These are phyloP conservation scores for Helotiales sp. DNA, from an alignment of 2,329 filamentous ascomycete genomes.

Conservation along the genomic window DNA sequence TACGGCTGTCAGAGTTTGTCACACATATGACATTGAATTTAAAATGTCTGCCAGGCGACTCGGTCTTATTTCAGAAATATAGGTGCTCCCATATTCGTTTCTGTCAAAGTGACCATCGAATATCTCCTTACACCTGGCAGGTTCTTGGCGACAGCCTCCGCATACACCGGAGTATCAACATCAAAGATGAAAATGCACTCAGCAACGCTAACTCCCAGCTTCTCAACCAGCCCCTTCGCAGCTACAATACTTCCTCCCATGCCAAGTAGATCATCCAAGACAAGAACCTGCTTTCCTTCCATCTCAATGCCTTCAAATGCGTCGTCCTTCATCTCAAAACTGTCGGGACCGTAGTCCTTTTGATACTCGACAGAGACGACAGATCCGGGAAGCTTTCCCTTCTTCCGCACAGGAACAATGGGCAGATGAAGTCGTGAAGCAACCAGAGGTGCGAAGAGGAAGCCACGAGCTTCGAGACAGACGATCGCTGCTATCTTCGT, in stretches of 20 bases:
- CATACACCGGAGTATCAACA: slow-evolving; percentile 47
- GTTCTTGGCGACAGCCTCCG: slow-evolving; percentile 14
- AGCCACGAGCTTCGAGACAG: slow-evolving; percentile 88
- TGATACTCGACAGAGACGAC: slow-evolving; percentile 80
- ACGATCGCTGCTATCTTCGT: slow-evolving; percentile 53
- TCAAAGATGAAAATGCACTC: slow-evolving; percentile 93
- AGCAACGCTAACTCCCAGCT: slow-evolving; percentile 77
- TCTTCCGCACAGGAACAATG: slow-evolving; percentile 90
- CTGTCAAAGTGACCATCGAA: slow-evolving; percentile 21
- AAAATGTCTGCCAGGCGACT: neutral
- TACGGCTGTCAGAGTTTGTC: neutral
- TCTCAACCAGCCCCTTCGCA: slow-evolving; percentile 77
- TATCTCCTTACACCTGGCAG: slow-evolving; percentile 21
- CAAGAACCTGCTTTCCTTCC: slow-evolving; percentile 79
- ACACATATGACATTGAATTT: neutral
- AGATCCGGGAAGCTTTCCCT: slow-evolving; percentile 89
- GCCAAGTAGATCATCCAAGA: slow-evolving; percentile 96
- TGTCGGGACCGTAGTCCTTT: slow-evolving; percentile 93
- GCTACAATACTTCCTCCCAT: slow-evolving; percentile 89
- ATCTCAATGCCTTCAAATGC: slow-evolving; percentile 57
- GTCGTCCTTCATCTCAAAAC: slow-evolving; percentile 91
- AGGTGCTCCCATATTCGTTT: slow-evolving; percentile 9
- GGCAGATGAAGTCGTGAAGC: slow-evolving; percentile 76
- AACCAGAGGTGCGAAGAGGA: slow-evolving; percentile 86
- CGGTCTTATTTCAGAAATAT: neutral